Base-by-base conservation (phyloP, 306 rosid species). In the Fragaria nilgerrensis region DNA sequence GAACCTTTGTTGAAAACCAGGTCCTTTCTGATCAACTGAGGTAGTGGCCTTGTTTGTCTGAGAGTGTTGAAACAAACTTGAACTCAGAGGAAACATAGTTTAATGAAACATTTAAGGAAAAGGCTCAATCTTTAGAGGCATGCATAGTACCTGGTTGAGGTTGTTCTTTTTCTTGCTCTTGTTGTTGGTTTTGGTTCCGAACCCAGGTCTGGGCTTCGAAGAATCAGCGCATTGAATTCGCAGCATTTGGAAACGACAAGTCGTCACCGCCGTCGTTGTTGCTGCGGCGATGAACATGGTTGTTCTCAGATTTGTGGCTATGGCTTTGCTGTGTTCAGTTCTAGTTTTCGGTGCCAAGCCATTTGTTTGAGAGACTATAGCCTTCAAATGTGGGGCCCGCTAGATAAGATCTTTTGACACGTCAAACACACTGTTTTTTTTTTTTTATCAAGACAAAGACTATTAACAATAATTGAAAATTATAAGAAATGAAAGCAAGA, bases 141-240 rank as follows among this genome's bases (percentile, higher is more conserved):
- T n/a, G 10, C 1, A 19, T 23, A 5, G 48, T 37, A 79, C 83
- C 77, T 74, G 67, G 58, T 65, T 80, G 79, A 45, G 76, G 50
- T 65, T 78, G 64, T 71, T 48, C 73, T 59, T 59, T 14, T 62
- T 75, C 73, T 59, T 43, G 44, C 3, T 75, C 58, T 32, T 13
- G 79, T n/a, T 39, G 63, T 62, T 83, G 72, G 79, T 47, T 80
- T 77, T 86, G 73, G 78, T 62, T 72, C 94, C 94, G 68, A 90
- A 88, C 74, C 92, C 95, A 50, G 89, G 88, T 49, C 79, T 59
- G 80, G 89, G 84, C 20, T 83, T 84, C 16, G 91, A 82, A 79
- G 91, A 82, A 79, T 90, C 91, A 16, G 77, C 78, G 84, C 92
- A 90, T 15, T 76, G 85, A 7, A 87, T 80, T 67, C 68, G 88